phyloP scores from a whole-genome alignment of 306 rosid genomes.

The Styphnolobium japonicum region DNA sequence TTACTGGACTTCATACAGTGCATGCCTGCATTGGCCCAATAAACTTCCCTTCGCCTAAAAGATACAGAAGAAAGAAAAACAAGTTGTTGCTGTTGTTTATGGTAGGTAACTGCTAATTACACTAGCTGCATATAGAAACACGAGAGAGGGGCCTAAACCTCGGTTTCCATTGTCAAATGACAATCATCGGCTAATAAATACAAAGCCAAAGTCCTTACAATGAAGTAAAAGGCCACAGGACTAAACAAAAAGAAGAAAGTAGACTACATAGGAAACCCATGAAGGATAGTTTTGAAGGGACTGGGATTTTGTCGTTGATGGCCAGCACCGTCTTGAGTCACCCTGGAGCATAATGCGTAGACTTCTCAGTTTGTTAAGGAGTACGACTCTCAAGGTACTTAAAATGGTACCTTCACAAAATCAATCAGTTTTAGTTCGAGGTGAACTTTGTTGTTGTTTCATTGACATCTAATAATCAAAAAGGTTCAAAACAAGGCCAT shows the following conservation, averaged over 20 bases:
- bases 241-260: constrained; percentile 7
- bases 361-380: background rate
- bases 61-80: background rate
- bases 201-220: constrained; percentile 10
- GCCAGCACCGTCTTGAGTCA: background rate
- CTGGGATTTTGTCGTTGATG: background rate
- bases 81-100: background rate
- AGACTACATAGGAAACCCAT: background rate
- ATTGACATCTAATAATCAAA: background rate
- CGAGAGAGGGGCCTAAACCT: background rate
- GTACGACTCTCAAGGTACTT: background rate
- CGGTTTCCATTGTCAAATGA: background rate
- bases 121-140: constrained; percentile 6
- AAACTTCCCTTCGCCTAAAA: background rate
- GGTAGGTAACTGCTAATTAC: constrained; percentile 7
- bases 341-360: background rate
- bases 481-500: constrained; percentile 4
- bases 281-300: constrained; percentile 13
- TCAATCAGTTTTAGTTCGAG: background rate
- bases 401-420: background rate
- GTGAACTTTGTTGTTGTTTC: constrained; percentile 7
- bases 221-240: background rate
- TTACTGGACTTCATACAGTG: background rate
- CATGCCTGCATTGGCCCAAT: background rate
- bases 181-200: background rate